Evolutionary conservation across 2,329 filamentous ascomycete species (phyloP), one percentile per base, ranked within the genome.

Genomic region (Bipolaris victoriae): DNA sequence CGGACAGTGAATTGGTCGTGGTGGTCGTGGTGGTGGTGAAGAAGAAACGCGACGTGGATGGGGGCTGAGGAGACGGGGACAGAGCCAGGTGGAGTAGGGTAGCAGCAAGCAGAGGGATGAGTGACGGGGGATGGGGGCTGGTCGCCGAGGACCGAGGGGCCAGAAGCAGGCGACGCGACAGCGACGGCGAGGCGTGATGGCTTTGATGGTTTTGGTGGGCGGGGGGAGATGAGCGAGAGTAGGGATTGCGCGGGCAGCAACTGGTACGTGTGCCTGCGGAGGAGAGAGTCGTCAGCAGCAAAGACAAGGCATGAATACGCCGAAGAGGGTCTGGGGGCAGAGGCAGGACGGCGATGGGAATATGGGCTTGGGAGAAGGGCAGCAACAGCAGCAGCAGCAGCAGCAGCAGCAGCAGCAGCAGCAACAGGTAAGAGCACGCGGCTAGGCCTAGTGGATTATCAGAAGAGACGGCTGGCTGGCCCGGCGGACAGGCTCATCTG

Each of bases 401-500:
- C 52, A 44, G 48, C 47, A 50, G 47, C 7, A 24, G 4, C 2
- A 26, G 24, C 24, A 49, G 45, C 20, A 44, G 49, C 50, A 48
- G 47, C 52, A 45, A 49, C 50, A 50, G 47, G 46, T 50, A 44
- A 56, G 52, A 46, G 56, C 52, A 50, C 11, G 39, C 39, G 22
- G 39, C 41, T 45, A 16, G 35, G 35, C 35, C 35, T 37, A 16
- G 49, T 36, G 24, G 50, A 44, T 35, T 57, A 57, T 54, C 49
- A 53, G 44, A 53, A 49, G 43, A 37, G 52, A 49, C 46, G 52
- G 52, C 55, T 52, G 58, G 49, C 55, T 44, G 52, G 53, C 54
- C 54, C 44, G 53, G 53, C 58, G 43, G 46, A 40, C 45, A 49
- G 56, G 55, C 58, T 61, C 59, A 51, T 41, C 39, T 41, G 55